A percentile compares a stretch with the other conserved stretches of the same genome.
phyloP scores from a whole-genome alignment of 306 rosid species.

The Cercis canadensis region DNA sequence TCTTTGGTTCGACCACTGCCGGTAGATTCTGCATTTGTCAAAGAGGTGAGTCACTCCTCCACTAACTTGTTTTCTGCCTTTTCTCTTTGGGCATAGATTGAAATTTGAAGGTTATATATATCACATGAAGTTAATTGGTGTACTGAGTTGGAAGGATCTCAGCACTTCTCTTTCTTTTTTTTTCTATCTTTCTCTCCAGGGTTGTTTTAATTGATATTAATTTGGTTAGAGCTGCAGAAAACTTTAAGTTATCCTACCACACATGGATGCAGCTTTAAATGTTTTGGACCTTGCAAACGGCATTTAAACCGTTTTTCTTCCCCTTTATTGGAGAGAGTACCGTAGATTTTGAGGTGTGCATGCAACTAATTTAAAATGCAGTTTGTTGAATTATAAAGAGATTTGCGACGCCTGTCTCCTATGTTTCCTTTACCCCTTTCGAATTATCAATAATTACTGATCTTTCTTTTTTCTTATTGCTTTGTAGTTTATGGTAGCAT shows the following conservation, averaged over 20 bases:
- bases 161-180: conserved; percentile 2
- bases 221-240: not conserved
- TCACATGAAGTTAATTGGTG: conserved; percentile 26
- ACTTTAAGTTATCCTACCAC: too few species aligned
- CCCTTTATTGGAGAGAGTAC: not conserved
- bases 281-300: not conserved
- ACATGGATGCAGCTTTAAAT: too few species aligned
- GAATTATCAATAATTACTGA: not conserved
- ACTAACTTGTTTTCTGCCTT: conserved; percentile 40
- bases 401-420: not conserved
- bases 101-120: conserved; percentile 29
- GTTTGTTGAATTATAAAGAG: not conserved
- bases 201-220: not conserved
- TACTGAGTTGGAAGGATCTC: conserved; percentile 52
- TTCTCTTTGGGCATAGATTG: not conserved
- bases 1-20: conserved; percentile 8
- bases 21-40: conserved; percentile 46
- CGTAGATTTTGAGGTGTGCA: not conserved
- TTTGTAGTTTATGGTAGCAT: not conserved
- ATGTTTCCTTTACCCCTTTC: not conserved
- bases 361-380: not conserved
- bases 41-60: conserved; percentile 60
- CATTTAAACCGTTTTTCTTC: not conserved
- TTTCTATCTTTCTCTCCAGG: conserved; percentile 1
- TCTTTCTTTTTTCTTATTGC: not conserved